Percentiles rank a stretch among this genome's conserved stretches.
Evolutionary conservation across 108 stramenopile genomes (phyloP).

Genomic region (Cylindrotheca closterium): DNA sequence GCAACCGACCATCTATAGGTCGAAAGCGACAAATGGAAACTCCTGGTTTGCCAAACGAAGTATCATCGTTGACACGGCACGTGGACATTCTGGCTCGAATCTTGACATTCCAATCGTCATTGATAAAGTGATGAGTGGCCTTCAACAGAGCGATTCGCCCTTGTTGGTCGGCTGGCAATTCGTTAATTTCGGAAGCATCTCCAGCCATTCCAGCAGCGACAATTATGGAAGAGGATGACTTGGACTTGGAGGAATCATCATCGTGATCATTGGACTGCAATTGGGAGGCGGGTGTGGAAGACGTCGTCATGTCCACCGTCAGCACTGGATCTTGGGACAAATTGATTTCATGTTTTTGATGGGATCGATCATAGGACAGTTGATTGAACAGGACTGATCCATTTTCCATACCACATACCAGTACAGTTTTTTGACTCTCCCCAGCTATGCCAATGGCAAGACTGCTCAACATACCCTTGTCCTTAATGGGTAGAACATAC

Average conservation of each 20-base stretch:
- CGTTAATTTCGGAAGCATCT: conserved; percentile 57
- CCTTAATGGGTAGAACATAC: conserved; percentile 15
- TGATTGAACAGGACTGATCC: conserved; percentile 76
- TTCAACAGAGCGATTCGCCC: conserved; percentile 66
- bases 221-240: conserved; percentile 32
- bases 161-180: conserved; percentile 43
- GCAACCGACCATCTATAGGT: conserved; percentile 64
- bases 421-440: conserved; percentile 18
- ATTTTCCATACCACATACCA: conserved; percentile 86
- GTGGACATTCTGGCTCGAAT: conserved; percentile 54
- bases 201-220: conserved; percentile 79
- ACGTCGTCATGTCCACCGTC: conserved; percentile 60
- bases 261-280: not conserved
- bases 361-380: conserved; percentile 19
- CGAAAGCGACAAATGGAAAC: conserved; percentile 73
- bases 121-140: conserved; percentile 15
- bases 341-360: not conserved
- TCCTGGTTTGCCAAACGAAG: conserved; percentile 61
- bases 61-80: conserved; percentile 44
- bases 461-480: conserved; percentile 78
- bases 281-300: not conserved
- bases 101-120: conserved; percentile 9
- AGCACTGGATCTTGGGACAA: conserved; percentile 69
- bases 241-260: not conserved
- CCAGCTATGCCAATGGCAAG: conserved; percentile 45